A percentile compares a stretch with the other conserved stretches of the same genome.
phyloP scores from a whole-genome alignment of 2,329 filamentous ascomycete genomes.

The Nothopassalora personata region DNA sequence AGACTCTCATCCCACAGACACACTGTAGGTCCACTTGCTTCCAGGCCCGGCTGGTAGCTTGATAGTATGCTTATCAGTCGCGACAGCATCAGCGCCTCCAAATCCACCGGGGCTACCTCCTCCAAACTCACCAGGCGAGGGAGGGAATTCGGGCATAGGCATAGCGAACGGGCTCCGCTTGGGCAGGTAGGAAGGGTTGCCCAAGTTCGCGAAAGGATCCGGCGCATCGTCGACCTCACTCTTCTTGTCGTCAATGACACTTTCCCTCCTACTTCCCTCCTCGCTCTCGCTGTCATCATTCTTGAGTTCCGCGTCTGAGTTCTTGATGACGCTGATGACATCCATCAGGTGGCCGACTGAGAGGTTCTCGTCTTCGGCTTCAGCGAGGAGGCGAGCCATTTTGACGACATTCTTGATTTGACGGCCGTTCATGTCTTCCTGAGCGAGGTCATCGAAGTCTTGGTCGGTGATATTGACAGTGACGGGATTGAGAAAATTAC shows the following conservation, averaged over 20 bases:
- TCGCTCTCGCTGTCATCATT: not conserved
- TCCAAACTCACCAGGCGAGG: no score
- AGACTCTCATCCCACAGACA: not conserved
- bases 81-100: not conserved
- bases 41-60: not conserved
- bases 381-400: not conserved
- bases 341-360: not conserved
- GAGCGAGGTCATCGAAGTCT: not conserved
- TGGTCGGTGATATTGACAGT: not conserved
- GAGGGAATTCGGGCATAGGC: no score
- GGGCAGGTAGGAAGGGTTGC: not conserved
- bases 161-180: no score
- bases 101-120: not conserved
- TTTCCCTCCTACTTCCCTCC: not conserved
- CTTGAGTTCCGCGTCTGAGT: not conserved
- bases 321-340: not conserved
- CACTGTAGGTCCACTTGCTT: not conserved
- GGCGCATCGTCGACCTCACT: not conserved
- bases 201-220: not conserved
- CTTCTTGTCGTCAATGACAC: not conserved
- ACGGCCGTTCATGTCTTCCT: not conserved
- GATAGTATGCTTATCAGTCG: not conserved
- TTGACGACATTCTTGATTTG: not conserved
- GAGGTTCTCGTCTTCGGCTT: not conserved
- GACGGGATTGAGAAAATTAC: conserved; percentile 54